phyloP scores from a whole-genome alignment of 1,284 basidiomycete species.

The Rhizoctonia solani region DNA sequence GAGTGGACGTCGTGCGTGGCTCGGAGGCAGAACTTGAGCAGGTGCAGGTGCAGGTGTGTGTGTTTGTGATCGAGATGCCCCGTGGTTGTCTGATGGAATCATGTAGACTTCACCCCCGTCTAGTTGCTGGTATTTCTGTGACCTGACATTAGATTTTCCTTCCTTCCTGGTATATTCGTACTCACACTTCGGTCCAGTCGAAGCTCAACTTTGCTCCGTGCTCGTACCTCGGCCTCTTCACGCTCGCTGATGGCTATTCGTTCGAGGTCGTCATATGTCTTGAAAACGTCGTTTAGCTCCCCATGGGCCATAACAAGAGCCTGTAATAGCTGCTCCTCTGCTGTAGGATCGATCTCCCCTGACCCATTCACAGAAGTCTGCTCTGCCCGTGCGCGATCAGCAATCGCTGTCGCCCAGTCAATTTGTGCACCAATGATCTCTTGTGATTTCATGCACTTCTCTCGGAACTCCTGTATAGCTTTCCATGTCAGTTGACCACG shows the following conservation, averaged over 20 bases:
- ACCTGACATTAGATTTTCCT: not conserved
- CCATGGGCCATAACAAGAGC: constrained; percentile 68
- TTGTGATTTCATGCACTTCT: constrained; percentile 70
- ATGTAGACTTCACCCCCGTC: constrained; percentile 28
- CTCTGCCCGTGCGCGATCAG: constrained; percentile 58
- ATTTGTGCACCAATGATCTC: constrained; percentile 76
- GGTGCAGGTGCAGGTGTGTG: constrained; percentile 24
- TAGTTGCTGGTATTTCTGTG: constrained; percentile 43
- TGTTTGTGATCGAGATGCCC: constrained; percentile 17
- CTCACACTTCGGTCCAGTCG: constrained; percentile 61
- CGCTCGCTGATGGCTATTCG: constrained; percentile 65
- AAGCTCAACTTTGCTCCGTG: constrained; percentile 62
- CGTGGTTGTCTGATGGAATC: not conserved
- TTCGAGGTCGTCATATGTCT: constrained; percentile 66
- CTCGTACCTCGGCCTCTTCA: constrained; percentile 51
- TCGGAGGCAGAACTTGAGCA: not conserved
- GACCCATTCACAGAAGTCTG: constrained; percentile 3
- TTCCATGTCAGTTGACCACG: not conserved
- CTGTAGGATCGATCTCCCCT: constrained; percentile 43
- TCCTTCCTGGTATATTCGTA: constrained; percentile 9
- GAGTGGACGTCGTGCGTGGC: constrained; percentile 40
- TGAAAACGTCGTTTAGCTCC: constrained; percentile 54
- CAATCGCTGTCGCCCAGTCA: constrained; percentile 75
- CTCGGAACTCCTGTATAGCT: constrained; percentile 65
- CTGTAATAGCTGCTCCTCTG: constrained; percentile 52